Base-by-base conservation (phyloP, 768 basidiomycete species). In the Ramaria sp. region DNA sequence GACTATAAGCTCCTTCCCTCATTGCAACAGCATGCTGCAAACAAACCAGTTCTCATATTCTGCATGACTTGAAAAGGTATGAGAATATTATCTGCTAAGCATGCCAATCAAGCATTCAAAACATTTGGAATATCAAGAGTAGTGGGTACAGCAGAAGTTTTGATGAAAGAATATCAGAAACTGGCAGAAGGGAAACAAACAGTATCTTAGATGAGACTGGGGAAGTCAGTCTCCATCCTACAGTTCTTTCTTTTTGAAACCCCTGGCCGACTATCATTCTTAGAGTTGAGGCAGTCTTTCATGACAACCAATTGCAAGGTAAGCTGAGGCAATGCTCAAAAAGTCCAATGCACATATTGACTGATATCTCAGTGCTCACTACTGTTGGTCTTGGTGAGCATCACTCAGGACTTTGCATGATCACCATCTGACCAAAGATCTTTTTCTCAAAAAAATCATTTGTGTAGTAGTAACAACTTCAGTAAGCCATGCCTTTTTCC, bases 11-110 rank as follows among this genome's bases (percentile, higher is more conserved):
- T 97, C 9, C 94, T 86, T 64, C 64, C 75, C 0, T 67, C 86
- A n/a, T 73, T 98, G 58, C 80, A 84, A 60, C 73, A 82, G 61
- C 82, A 93, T 64, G 81, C 86, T 0, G 71, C 75, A 12, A 82
- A 86, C 30, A 94, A 93, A 67, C 92, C 95, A 0, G 86, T 91
- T 17, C 70, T 99, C 50, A 71, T 98, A 7, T 99, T 99, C 66
- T 87, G 85, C 60, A 75, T 90, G 17, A 97, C 95, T 1, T 78
- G 95, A 62, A 93, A 88, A 75, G 85, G 91, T 86, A 62, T 61
- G 58, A 52, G 50, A 59, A 20, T 11, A 20, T 9, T 15, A 19
- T 42, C 27, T 27, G 19, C 19, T 49, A 37, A 12, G 30, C 52
- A 30, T 17, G 38, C 27, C 52, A 37, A 13, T 27, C 46, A 22